Conservation (phyloP, 2,329 filamentous ascomycete genomes). For the Colletotrichum caudatum region DNA sequence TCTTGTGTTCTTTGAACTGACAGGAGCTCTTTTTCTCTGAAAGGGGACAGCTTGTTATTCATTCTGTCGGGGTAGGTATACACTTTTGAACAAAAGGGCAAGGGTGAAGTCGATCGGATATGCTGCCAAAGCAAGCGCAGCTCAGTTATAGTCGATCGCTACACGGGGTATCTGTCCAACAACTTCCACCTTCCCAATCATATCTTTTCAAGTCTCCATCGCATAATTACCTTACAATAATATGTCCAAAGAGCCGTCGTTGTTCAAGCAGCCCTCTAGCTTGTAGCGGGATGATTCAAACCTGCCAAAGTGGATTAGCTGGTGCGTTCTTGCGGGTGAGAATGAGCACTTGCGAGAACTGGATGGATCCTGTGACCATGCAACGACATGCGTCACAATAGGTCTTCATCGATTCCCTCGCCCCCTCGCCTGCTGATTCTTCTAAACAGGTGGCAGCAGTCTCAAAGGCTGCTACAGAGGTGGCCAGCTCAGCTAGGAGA, state of each 20-base stretch:
- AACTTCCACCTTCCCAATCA: neutral
- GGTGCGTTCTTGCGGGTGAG: neutral
- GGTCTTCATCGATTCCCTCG: conserved; percentile 32
- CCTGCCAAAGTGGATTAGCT: conserved; percentile 44
- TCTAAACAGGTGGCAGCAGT: conserved; percentile 42
- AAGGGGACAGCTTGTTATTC: neutral
- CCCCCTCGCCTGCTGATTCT: conserved; percentile 9
- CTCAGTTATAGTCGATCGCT: neutral
- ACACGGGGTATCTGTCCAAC: neutral
- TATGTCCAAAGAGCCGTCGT: conserved; percentile 52
- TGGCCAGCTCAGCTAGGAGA: conserved; percentile 44
- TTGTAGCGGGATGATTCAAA: conserved; percentile 51
- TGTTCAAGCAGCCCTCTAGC: conserved; percentile 46
- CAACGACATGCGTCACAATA: conserved; percentile 49
- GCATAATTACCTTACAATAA: conserved; percentile 43
- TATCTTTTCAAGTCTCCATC: neutral
- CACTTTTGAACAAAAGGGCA: neutral
- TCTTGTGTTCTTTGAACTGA: neutral
- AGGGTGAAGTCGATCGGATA: neutral
- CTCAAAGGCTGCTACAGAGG: conserved; percentile 46
- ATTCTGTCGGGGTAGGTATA: neutral
- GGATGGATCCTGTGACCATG: conserved; percentile 49
- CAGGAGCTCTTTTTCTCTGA: neutral
- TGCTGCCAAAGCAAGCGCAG: neutral
- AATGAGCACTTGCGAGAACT: conserved; percentile 49